A percentile compares a stretch with the other conserved stretches of the same genome.
phyloP scores from a whole-genome alignment of 2,329 filamentous ascomycete genomes.

The Sodiomyces alkalinus region DNA sequence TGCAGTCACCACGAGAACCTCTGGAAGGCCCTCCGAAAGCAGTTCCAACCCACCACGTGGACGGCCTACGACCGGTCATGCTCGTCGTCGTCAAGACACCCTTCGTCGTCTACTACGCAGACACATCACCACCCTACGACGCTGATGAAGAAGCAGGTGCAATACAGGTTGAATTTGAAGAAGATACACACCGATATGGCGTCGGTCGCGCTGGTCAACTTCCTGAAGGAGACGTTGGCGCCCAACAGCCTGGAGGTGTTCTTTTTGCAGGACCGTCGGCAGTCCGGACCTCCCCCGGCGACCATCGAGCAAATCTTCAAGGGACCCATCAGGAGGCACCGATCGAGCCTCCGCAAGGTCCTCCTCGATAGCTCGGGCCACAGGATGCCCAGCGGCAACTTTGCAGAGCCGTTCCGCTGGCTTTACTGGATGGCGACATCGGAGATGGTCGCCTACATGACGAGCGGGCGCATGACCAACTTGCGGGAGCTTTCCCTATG shows the following conservation, averaged over 20 bases:
- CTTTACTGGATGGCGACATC: slow-evolving; percentile 55
- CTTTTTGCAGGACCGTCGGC: slow-evolving; percentile 55
- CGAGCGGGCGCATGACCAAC: slow-evolving; percentile 58
- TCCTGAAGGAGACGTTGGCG: slow-evolving; percentile 62
- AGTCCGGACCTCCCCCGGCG: slow-evolving; percentile 33
- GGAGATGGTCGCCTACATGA: slow-evolving; percentile 58
- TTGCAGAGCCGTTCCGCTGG: slow-evolving; percentile 32
- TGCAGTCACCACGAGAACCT: slow-evolving; percentile 59
- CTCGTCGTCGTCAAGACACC: slow-evolving; percentile 7
- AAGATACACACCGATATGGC: slow-evolving; percentile 62
- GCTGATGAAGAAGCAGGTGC: slow-evolving; percentile 19
- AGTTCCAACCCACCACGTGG: slow-evolving; percentile 35
- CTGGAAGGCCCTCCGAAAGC: slow-evolving; percentile 56
- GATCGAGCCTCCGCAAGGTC: slow-evolving; percentile 53
- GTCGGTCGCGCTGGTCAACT: slow-evolving; percentile 52
- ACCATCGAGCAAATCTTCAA: slow-evolving; percentile 57
- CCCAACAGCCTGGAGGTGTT: slow-evolving; percentile 69
- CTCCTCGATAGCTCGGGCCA: slow-evolving; percentile 55
- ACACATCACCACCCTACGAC: too few relatives aligned
- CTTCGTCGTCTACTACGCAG: too few relatives aligned
- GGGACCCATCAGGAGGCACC: slow-evolving; percentile 55
- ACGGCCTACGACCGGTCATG: too few relatives aligned
- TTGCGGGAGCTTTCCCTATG: slow-evolving; percentile 58
- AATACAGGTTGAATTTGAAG: slow-evolving; percentile 53
- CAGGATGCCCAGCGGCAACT: slow-evolving; percentile 11